Percentiles rank a stretch among this genome's conserved stretches.
Conservation (phyloP, 768 basidiomycete species). For the Trametes gibbosa region DNA sequence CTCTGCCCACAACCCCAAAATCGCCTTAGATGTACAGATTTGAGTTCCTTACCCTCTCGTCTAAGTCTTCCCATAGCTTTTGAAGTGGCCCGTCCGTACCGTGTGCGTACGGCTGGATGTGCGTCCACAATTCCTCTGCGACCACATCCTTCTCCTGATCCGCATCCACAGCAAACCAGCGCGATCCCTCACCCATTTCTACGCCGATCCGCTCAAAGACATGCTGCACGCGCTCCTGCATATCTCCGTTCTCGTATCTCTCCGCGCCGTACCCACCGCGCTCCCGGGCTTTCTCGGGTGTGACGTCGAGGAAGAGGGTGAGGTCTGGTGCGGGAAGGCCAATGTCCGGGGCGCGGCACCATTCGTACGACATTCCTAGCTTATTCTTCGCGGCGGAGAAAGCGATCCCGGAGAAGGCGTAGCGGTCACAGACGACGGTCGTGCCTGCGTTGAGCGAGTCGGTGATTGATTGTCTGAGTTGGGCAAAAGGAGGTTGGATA, state of each 20-base stretch:
- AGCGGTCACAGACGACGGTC: conserved; percentile 85
- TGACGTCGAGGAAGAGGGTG: conserved; percentile 81
- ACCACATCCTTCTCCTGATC: conserved; percentile 49
- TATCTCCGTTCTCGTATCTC: conserved; percentile 78
- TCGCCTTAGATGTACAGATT: conserved; percentile 19
- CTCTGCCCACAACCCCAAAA: background rate
- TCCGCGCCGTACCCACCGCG: conserved; percentile 86
- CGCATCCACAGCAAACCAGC: conserved; percentile 63
- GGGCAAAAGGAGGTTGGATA: too few species aligned
- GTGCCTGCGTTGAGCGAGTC: conserved; percentile 58
- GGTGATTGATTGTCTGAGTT: conserved; percentile 56
- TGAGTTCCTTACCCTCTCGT: conserved; percentile 21
- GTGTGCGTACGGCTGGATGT: conserved; percentile 42
- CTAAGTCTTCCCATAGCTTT: conserved; percentile 48
- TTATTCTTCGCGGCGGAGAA: conserved; percentile 60
- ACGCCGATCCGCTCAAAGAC: conserved; percentile 56
- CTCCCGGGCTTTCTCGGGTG: conserved; percentile 59
- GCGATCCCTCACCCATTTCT: conserved; percentile 41
- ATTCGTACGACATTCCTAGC: conserved; percentile 57
- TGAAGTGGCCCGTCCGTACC: conserved; percentile 42
- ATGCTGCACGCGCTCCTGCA: conserved; percentile 64
- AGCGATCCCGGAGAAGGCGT: conserved; percentile 94
- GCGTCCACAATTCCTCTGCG: conserved; percentile 51
- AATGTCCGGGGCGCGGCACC: conserved; percentile 86
- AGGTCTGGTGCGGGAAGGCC: conserved; percentile 88